phyloP scores from a whole-genome alignment of 2,329 filamentous ascomycete genomes.

The Penicillium rolfsii region DNA sequence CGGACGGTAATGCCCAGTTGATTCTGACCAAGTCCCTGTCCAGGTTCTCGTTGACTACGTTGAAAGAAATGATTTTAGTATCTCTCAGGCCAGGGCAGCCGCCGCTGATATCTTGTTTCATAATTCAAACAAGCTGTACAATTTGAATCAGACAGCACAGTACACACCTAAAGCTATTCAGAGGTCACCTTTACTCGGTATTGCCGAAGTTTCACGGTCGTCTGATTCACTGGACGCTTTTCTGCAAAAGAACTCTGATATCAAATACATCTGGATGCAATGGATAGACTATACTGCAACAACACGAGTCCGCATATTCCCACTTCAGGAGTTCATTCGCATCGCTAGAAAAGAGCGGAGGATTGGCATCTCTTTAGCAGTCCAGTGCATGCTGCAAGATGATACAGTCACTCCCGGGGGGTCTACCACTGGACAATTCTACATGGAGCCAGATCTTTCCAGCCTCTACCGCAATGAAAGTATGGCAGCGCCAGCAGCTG shows the following conservation, averaged over 20 bases:
- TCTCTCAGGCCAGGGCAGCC: conserved; percentile 64
- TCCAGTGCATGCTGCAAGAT: conserved; percentile 68
- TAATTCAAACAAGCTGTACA: conserved; percentile 76
- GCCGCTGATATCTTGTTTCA: conserved; percentile 72
- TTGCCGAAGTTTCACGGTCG: conserved; percentile 11
- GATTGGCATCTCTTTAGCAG: conserved; percentile 66
- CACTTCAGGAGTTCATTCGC: conserved; percentile 60
- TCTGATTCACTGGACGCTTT: conserved; percentile 50
- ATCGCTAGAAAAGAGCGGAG: conserved; percentile 52
- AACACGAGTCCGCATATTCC: conserved; percentile 67
- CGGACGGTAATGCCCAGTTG: not conserved
- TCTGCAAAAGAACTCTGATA: conserved; percentile 52
- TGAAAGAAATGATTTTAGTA: conserved; percentile 62
- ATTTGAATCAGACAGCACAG: conserved; percentile 53
- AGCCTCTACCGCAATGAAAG: conserved; percentile 64
- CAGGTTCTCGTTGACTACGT: conserved; percentile 70
- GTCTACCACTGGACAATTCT: conserved; percentile 66
- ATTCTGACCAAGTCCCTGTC: not conserved
- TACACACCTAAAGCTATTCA: conserved; percentile 21
- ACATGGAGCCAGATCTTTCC: conserved; percentile 66
- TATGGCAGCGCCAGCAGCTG: conserved; percentile 45
- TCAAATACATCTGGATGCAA: conserved; percentile 72
- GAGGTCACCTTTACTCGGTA: not conserved
- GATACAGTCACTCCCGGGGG: conserved; percentile 60
- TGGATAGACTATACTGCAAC: conserved; percentile 80